These are phyloP conservation scores for Schwanniomyces sp. DNA, from an alignment of 805 yeast species.

Conservation along the genomic window DNA sequence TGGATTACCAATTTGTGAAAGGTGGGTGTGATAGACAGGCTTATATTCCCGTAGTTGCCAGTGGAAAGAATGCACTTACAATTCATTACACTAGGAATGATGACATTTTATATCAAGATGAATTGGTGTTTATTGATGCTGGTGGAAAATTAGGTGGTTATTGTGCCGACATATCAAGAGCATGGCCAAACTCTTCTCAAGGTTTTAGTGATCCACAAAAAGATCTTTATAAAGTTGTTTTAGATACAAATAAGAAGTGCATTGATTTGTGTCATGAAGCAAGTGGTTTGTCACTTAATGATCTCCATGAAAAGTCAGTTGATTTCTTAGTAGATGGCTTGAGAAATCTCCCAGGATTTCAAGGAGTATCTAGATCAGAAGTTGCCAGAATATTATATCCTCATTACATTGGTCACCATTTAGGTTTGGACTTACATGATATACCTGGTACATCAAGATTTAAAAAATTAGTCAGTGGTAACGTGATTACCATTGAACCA, in stretches of 20 bases:
- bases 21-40: conserved; percentile 92
- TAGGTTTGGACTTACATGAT: conserved; percentile 92
- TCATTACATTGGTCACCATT: conserved; percentile 92
- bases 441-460: conserved; percentile 63
- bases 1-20: conserved; percentile 77
- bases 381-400: conserved; percentile 66
- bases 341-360: conserved; percentile 66
- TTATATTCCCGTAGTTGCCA: conserved; percentile 94
- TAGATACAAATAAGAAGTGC: conserved; percentile 77
- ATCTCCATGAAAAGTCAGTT: conserved; percentile 73
- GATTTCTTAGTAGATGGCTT: conserved; percentile 60
- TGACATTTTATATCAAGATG: conserved; percentile 72
- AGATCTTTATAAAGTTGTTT: conserved; percentile 85
- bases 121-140: conserved; percentile 90
- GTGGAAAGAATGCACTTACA: conserved; percentile 85
- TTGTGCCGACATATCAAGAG: conserved; percentile 91
- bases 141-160: conserved; percentile 94
- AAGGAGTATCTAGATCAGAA: conserved; percentile 49
- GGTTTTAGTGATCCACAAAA: conserved; percentile 74
- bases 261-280: conserved; percentile 65
- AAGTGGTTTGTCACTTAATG: conserved; percentile 58
- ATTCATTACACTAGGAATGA: conserved; percentile 95
- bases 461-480: conserved; percentile 57
- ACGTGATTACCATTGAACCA: conserved; percentile 93
- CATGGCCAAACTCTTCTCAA: conserved; percentile 86